Conservation (phyloP, 768 basidiomycete genomes). For the Pisolithus tinctorius region DNA sequence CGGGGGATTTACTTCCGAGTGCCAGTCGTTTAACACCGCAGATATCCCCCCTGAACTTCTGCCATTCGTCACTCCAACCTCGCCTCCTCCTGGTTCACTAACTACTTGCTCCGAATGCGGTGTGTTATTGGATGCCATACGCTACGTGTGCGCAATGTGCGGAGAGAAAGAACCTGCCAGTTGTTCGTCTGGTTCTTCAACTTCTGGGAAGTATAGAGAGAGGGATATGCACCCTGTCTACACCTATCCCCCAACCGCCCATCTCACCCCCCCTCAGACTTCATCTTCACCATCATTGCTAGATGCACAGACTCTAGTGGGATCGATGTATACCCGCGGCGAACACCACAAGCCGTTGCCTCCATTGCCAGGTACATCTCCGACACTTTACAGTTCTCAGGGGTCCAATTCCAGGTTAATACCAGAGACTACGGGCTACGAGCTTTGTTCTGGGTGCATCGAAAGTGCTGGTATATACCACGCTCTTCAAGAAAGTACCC, state of each 20-base stretch:
- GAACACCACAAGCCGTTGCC: slow-evolving; percentile 39
- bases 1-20: slow-evolving; percentile 11
- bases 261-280: slow-evolving; percentile 20
- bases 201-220: slow-evolving; percentile 43
- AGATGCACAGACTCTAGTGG: slow-evolving; percentile 12
- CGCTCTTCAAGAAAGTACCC: slow-evolving; percentile 52
- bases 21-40: slow-evolving; percentile 17
- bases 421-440: slow-evolving; percentile 48
- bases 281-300: slow-evolving; percentile 13
- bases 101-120: slow-evolving; percentile 86
- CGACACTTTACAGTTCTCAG: slow-evolving; percentile 6
- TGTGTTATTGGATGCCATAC: slow-evolving; percentile 64
- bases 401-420: slow-evolving; percentile 1
- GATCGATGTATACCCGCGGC: slow-evolving; percentile 8
- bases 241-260: slow-evolving; percentile 32
- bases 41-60: slow-evolving; percentile 47
- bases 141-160: slow-evolving; percentile 86
- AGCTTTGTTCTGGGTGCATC: slow-evolving; percentile 79
- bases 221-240: slow-evolving; percentile 18
- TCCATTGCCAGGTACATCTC: slow-evolving; percentile 27
- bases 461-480: slow-evolving; percentile 74
- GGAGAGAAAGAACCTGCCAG: slow-evolving; percentile 60
- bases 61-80: slow-evolving; percentile 40
- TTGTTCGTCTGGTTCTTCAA: slow-evolving; percentile 6
- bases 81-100: slow-evolving; percentile 52